Evolutionary conservation across 179 eudicot genomes (phyloP), one percentile per base, ranked within the genome.

Genomic region (Spinacia oleracea): DNA sequence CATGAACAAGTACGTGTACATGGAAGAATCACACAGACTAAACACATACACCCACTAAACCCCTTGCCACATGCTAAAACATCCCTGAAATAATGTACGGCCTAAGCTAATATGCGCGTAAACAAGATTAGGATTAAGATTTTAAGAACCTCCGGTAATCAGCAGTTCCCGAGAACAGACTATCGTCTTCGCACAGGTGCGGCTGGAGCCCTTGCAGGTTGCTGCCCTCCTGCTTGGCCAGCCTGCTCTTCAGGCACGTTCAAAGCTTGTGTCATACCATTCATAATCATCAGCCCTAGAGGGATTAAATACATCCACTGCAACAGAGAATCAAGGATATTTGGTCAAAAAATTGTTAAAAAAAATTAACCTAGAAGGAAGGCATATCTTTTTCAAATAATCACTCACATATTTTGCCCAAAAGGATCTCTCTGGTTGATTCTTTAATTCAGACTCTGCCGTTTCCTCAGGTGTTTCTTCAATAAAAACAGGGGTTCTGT

Each of bases 281-380:
- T 93, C 94, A 93, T 93, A 76, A 93, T 83, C 60, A 96, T 86
- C 74, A 96, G 86, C 56, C 96, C 99, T 73, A 96, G 93, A 76
- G 99, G 99, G 75, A 96, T 88, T 82, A 93, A 64, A 82, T 91
- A 93, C 99, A 96, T 96, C 98, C 99, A 96, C 97, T 96, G 96
- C 73, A 80, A 77, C 78, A 85, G 12, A 80, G 5, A 79, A 53
- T 29, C 64, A 68, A 76, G 4, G 34, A 71, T 63, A 75, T 50
- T 77, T 3, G 48, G 73, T 78, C 80, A 73, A 51, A 53, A 48
- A n/a, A n/a, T n/a, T n/a, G n/a, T n/a, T n/a, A n/a, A n/a, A n/a
- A n/a, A n/a, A n/a, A 20, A 40, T 46, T 29, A 29, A 27, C 51
- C 71, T 12, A 15, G 31, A 56, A 43, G 8, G 34, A 48, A 8